These are phyloP conservation scores for Podaxis mareebaensis DNA, from an alignment of 768 basidiomycete species.

Conservation along the genomic window DNA sequence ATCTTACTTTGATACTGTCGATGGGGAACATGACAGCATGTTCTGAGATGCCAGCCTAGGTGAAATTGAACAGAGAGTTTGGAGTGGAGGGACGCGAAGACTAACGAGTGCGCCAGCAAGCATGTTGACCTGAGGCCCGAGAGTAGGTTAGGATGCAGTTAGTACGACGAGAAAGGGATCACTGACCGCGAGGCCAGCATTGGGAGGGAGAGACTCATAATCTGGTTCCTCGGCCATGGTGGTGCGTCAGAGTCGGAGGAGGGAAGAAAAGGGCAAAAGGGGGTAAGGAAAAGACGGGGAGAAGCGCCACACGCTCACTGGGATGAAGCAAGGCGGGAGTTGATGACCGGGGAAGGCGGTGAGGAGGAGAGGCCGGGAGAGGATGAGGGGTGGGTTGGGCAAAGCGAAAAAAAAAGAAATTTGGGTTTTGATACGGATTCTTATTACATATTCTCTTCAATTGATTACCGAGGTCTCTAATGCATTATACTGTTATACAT, in stretches of 20 bases:
- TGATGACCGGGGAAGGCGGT: not conserved
- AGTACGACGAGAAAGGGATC: not conserved
- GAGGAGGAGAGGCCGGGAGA: not conserved
- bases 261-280: not conserved
- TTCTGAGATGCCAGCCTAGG: slow-evolving; percentile 95
- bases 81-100: slow-evolving; percentile 11
- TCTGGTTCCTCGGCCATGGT: slow-evolving; percentile 22
- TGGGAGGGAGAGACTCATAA: slow-evolving; percentile 46
- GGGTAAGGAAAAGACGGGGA: not conserved
- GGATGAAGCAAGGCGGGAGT: not conserved
- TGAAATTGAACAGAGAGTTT: slow-evolving; percentile 14
- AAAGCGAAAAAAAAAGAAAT: not conserved
- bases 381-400: not conserved
- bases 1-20: slow-evolving; percentile 93
- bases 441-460: not conserved
- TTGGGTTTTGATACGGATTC: not conserved
- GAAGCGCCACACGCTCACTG: not conserved
- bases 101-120: slow-evolving; percentile 92
- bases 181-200: slow-evolving; percentile 76
- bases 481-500: slow-evolving; percentile 11
- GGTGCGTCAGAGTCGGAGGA: not conserved
- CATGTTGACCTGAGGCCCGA: slow-evolving; percentile 80
- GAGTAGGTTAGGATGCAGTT: slow-evolving; percentile 17
- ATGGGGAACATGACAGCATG: slow-evolving; percentile 99
- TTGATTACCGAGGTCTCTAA: slow-evolving; percentile 25